These are phyloP conservation scores for Phanerochaete sordida DNA, from an alignment of 768 basidiomycete species.

Conservation along the genomic window DNA sequence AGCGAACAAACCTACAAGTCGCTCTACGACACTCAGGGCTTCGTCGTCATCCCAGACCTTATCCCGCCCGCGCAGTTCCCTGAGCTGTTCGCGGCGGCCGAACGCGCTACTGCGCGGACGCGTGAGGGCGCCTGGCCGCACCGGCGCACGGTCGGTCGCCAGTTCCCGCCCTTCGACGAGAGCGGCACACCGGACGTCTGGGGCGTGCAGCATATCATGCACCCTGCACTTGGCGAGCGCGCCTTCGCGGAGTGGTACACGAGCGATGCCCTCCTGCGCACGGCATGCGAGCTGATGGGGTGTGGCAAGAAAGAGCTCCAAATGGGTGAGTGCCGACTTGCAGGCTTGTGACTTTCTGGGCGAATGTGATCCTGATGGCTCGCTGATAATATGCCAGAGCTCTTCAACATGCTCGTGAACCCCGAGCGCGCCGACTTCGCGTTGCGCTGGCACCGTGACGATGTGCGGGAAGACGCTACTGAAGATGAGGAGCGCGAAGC, in stretches of 20 bases:
- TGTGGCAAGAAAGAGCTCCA: constrained; percentile 61
- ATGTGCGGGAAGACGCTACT: constrained; percentile 55
- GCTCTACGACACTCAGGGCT: constrained; percentile 61
- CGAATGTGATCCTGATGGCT: neutral
- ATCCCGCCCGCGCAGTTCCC: constrained; percentile 29
- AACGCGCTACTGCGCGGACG: constrained; percentile 46
- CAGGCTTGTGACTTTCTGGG: neutral
- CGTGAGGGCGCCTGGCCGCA: constrained; percentile 61
- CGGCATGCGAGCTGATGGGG: constrained; percentile 44
- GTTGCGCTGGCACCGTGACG: constrained; percentile 78
- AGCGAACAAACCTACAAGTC: constrained; percentile 32
- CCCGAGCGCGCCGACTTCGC: constrained; percentile 63
- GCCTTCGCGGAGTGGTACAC: constrained; percentile 69
- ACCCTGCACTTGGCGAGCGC: constrained; percentile 60
- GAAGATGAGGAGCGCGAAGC: constrained; percentile 57
- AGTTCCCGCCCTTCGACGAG: constrained; percentile 70
- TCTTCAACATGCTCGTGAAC: constrained; percentile 76
- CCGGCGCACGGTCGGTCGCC: constrained; percentile 70
- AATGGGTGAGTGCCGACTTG: constrained; percentile 51
- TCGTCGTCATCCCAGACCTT: constrained; percentile 58
- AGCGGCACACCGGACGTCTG: constrained; percentile 58
- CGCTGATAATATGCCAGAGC: constrained; percentile 38
- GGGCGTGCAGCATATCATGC: constrained; percentile 84
- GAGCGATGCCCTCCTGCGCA: constrained; percentile 41
- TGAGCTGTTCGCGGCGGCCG: constrained; percentile 46